Conservation (phyloP, 495 filamentous ascomycete genomes). For the Neurospora sublineolata region DNA sequence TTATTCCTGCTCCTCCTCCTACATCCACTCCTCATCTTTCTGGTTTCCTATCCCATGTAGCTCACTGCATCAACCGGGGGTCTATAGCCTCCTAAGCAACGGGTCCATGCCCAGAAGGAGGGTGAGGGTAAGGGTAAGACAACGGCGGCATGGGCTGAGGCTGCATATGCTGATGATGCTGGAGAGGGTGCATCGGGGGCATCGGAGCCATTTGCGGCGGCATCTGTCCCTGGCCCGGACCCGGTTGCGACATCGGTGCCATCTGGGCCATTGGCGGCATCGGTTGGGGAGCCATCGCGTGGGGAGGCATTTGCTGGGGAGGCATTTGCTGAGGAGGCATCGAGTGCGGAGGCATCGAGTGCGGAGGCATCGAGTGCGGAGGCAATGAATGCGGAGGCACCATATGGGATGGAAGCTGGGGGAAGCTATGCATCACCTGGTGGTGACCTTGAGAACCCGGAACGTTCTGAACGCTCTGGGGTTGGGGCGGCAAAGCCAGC, state of each 20-base stretch:
- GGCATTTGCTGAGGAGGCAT: not conserved
- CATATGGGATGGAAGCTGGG: not conserved
- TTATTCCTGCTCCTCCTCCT: not conserved
- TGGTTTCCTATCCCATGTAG: not conserved
- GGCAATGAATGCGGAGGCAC: not conserved
- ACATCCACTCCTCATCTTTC: not conserved
- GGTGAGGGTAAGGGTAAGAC: not conserved
- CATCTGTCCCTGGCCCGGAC: not conserved
- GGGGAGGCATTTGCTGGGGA: not conserved
- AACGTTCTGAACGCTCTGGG: not conserved
- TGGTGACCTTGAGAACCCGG: not conserved
- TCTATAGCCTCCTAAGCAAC: not conserved
- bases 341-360: not conserved
- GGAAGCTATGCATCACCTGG: not conserved
- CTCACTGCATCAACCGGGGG: not conserved
- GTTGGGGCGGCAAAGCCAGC: conserved; percentile 6
- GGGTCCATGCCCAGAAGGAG: not conserved
- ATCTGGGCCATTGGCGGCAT: not conserved
- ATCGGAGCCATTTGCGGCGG: not conserved
- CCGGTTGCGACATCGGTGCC: not conserved
- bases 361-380: not conserved
- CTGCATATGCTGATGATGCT: not conserved
- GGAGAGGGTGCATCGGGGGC: not conserved
- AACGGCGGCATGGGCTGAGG: not conserved
- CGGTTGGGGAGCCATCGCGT: not conserved